Conservation (phyloP, 306 rosid genomes). For the Quercus robur region DNA sequence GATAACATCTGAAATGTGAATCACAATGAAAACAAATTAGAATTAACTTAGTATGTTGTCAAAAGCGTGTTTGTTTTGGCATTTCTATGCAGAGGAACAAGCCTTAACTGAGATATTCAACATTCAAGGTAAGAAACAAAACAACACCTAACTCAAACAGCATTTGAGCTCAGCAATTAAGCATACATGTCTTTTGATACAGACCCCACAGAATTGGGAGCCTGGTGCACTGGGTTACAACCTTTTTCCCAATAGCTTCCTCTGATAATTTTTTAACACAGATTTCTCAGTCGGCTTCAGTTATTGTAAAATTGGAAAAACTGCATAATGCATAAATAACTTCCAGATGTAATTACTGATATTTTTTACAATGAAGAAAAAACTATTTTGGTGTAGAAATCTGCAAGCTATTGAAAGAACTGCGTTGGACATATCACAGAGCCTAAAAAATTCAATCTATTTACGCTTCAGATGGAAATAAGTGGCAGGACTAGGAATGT, state of each 20-base stretch:
- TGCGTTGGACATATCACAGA: not conserved
- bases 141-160: not conserved
- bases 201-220: too few relatives aligned
- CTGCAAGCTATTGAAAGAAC: not conserved
- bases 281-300: not conserved
- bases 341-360: not conserved
- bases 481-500: not conserved
- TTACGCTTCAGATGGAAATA: not conserved
- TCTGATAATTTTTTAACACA: not conserved
- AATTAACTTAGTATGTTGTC: not conserved
- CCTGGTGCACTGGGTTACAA: too few relatives aligned
- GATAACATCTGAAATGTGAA: constrained; percentile 71
- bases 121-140: not conserved
- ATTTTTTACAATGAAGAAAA: not conserved
- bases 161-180: not conserved
- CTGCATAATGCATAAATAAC: not conserved
- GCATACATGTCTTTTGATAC: not conserved
- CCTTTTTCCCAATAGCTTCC: not conserved
- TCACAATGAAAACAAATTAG: constrained; percentile 9
- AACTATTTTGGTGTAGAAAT: not conserved
- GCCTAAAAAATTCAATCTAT: not conserved
- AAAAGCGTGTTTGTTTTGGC: not conserved
- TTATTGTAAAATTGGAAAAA: not conserved
- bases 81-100: not conserved
- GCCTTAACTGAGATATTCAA: not conserved